A percentile compares a stretch with the other conserved stretches of the same genome.
phyloP scores from a whole-genome alignment of 1,139 yeast genomes.

The Pichia sp. region DNA sequence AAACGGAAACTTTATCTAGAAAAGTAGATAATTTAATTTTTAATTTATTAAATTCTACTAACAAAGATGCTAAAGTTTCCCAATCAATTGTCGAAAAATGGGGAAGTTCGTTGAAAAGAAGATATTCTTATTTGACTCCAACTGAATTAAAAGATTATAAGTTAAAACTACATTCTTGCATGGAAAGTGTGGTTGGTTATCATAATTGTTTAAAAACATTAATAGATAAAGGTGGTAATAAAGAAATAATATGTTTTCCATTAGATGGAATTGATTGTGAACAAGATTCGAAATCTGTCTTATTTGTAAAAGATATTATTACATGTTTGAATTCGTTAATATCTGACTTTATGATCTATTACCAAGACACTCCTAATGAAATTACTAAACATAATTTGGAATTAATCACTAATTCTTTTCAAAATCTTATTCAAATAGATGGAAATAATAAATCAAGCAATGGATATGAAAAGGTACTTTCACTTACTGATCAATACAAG shows the following conservation, averaged over 20 bases:
- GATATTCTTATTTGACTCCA: neutral
- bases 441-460: neutral
- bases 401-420: slow-evolving; percentile 7
- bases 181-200: neutral
- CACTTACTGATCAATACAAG: slow-evolving; percentile 9
- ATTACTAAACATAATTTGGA: slow-evolving; percentile 1
- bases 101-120: slow-evolving; percentile 9
- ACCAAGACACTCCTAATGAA: neutral
- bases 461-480: neutral
- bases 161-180: neutral
- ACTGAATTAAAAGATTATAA: neutral
- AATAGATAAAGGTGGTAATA: neutral
- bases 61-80: neutral
- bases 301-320: too few species aligned
- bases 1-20: slow-evolving; percentile 1
- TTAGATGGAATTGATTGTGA: too few species aligned
- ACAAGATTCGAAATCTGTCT: too few species aligned
- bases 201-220: neutral
- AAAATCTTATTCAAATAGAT: neutral
- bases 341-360: neutral
- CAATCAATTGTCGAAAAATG: slow-evolving; percentile 2
- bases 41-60: neutral
- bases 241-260: neutral
- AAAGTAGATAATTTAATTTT: slow-evolving; percentile 7
- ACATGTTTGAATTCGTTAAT: too few species aligned